phyloP scores from a whole-genome alignment of 192 early-diverging fungal species.

The Entomortierella parvispora region DNA sequence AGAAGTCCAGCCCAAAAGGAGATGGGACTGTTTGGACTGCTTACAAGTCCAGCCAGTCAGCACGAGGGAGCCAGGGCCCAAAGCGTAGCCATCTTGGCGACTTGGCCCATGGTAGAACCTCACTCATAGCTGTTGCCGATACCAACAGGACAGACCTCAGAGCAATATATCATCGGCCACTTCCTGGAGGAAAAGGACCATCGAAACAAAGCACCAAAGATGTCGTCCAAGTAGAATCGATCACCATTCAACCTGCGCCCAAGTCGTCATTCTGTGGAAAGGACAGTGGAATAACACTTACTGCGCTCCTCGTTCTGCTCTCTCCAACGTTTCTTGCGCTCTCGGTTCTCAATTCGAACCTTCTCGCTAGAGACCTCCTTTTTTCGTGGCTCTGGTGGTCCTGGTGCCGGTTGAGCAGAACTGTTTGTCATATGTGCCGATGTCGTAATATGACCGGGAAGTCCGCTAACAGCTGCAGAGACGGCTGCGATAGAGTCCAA shows the following conservation, averaged over 20 bases:
- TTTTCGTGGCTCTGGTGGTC: constrained; percentile 46
- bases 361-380: constrained; percentile 53
- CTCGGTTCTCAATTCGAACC: constrained; percentile 62
- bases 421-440: too few relatives aligned
- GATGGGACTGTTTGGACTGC: too few relatives aligned
- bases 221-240: too few relatives aligned
- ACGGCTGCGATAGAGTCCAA: constrained; percentile 14
- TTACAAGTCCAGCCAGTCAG: not conserved
- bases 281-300: constrained; percentile 33
- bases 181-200: constrained; percentile 5
- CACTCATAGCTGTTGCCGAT: too few relatives aligned
- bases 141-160: too few relatives aligned
- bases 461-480: constrained; percentile 15
- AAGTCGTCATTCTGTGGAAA: not conserved
- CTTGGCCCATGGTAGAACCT: too few relatives aligned
- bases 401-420: constrained; percentile 4
- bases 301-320: constrained; percentile 64
- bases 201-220: not conserved
- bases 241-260: too few relatives aligned
- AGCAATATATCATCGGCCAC: too few relatives aligned
- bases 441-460: constrained; percentile 15
- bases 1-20: too few relatives aligned
- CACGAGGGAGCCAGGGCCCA: not conserved
- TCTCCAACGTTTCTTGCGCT: constrained; percentile 63
- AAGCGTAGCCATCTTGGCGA: too few relatives aligned